phyloP scores from a whole-genome alignment of 1,284 basidiomycete genomes.

The Flammula alnicola region DNA sequence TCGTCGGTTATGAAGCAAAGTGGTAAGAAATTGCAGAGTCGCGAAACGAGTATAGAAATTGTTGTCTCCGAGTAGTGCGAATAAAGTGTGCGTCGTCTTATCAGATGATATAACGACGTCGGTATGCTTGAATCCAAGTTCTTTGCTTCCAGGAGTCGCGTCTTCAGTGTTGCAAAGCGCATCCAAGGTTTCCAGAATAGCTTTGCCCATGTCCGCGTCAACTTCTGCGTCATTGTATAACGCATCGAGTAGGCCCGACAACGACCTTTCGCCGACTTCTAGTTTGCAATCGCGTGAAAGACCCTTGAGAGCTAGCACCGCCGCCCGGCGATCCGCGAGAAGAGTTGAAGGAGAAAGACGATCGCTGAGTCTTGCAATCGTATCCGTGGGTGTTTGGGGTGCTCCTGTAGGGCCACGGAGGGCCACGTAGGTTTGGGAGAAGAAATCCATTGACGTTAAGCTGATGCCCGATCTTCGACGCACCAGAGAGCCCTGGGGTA shows the following conservation, averaged over 20 bases:
- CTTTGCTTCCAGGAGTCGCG: slow-evolving; percentile 47
- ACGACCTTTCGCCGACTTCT: slow-evolving; percentile 80
- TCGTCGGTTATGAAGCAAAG: slow-evolving; percentile 80
- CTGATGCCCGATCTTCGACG: not conserved
- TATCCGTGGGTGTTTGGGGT: slow-evolving; percentile 83
- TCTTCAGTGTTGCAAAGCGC: slow-evolving; percentile 77
- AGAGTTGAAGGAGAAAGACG: slow-evolving; percentile 85
- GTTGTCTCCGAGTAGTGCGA: slow-evolving; percentile 75
- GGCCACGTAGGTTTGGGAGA: slow-evolving; percentile 81
- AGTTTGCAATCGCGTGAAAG: slow-evolving; percentile 89
- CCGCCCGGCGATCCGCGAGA: slow-evolving; percentile 89
- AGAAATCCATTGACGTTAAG: slow-evolving; percentile 67
- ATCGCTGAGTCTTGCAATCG: slow-evolving; percentile 87
- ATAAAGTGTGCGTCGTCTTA: slow-evolving; percentile 76
- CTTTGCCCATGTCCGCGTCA: slow-evolving; percentile 90
- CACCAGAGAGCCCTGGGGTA: too few relatives aligned
- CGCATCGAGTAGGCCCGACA: slow-evolving; percentile 80
- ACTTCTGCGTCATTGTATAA: slow-evolving; percentile 86
- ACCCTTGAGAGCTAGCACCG: slow-evolving; percentile 91
- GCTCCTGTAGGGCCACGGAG: slow-evolving; percentile 77
- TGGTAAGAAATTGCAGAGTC: slow-evolving; percentile 83
- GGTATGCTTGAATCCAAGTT: slow-evolving; percentile 75
- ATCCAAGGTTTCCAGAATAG: slow-evolving; percentile 85
- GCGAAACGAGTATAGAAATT: slow-evolving; percentile 91
- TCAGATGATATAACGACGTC: slow-evolving; percentile 75